Base-by-base conservation (phyloP, 805 yeast genomes). In the Saccharomycopsis olivae region DNA sequence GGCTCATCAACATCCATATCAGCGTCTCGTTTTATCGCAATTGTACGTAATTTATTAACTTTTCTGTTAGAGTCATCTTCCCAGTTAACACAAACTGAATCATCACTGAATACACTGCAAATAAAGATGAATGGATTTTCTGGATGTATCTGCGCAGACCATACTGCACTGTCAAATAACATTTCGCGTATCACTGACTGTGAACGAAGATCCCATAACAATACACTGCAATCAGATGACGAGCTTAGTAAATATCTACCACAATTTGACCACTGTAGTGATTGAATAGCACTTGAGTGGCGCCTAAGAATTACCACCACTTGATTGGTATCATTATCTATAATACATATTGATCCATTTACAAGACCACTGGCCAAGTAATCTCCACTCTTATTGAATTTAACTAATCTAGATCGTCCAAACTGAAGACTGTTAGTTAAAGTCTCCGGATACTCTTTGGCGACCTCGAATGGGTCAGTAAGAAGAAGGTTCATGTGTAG, bases 361-460 rank as follows among this genome's bases (percentile, higher is more conserved):
- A 71, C 62, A 25, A 78, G 61, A 0, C 96, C 96, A 2, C 82
- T 71, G 1, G 95, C 95, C 3, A 87, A 57, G 53, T 88, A 88
- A 55, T 85, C 95, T 4, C 96, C 96, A 38, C 73, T 73, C 5
- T 69, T 60, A 50, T 75, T 83, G 62, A 75, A 83, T 53, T 71
- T 73, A 29, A 87, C 67, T 43, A 73, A 73, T 6, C 85, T 80
- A 0, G 84, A 68, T 33, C 71, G 75, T 1, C 86, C 79, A 40
- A 74, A 75, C 10, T 71, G 72, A 10, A 86, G 60, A 0, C 88
- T 76, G 45, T 76, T 76, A 2, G 81, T 71, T n/a, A 85, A 69
- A 1, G 79, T 70, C 46, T 88, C 95, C 0, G 97, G 97, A 51
- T 73, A 88, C 54, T 88, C 97, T 53, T 85, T 86, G 16, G 94